Evolutionary conservation across 1,284 basidiomycete species (phyloP), one percentile per base, ranked within the genome.

Genomic region (Polyporus tsugae): DNA sequence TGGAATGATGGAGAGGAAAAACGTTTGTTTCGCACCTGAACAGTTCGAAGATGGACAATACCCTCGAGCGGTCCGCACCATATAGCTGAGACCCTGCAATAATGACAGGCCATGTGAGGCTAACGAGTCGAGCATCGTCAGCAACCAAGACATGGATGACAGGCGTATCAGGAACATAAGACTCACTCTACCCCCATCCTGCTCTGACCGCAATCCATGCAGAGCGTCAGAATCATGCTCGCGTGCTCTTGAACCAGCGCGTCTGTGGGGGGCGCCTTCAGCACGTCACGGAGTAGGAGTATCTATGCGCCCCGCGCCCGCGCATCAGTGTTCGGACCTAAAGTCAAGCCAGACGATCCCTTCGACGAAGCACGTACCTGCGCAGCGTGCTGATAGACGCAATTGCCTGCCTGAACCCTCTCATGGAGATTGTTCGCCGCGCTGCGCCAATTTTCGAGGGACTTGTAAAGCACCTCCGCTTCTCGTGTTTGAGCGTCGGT

Each of bases 101-200:
- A 71, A 84, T 82, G 60, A 82, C 81, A 25, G 81, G 82, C 83
- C 83, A 84, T 60, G 80, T 83, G 66, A 84, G 76, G 66, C 82
- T 82, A 72, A 10, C 11, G 46, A 13, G 22, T 5, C 38, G 4
- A 17, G 4, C n/a, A 9, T 25, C 2, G 38, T 60, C 38, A 70
- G 62, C 41, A 41, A 65, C 66, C 25, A 60, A 35, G 44, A 55
- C 52, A 49, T 17, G n/a, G 42, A 60, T 29, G 55, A 33, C 64
- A 19, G 19, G 19, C 42, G 6, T 13, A 44, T 41, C 29, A 33
- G 60, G 39, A 38, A 35, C n/a, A 41, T 39, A 33, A 36, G 70
- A 58, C 63, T 79, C 78, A 82, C 82, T 81, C 80, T 67, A 78
- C 76, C 33, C 77, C 76, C 79, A 80, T 80, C 62, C 69, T 70